These are phyloP conservation scores for Diaporthe citri DNA, from an alignment of 2,329 filamentous ascomycete species.

Conservation along the genomic window DNA sequence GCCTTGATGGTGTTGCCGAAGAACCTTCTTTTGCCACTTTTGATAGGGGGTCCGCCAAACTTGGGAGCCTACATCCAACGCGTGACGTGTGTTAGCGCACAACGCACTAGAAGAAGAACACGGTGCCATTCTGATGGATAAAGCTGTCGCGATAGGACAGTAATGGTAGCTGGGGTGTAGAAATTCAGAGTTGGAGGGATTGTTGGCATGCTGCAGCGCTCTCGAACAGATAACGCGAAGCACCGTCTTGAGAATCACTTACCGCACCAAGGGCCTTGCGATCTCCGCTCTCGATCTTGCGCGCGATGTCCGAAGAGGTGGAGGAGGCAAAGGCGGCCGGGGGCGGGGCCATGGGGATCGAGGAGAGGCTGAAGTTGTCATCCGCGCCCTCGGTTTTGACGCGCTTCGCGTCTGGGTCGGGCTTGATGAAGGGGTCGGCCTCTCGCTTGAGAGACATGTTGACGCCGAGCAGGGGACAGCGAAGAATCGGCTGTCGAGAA, in stretches of 20 bases:
- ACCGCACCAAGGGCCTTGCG: slow-evolving; percentile 17
- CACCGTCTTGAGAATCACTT: neutral
- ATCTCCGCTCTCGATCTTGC: slow-evolving; percentile 13
- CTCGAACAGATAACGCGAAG: neutral
- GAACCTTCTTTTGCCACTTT: slow-evolving; percentile 7
- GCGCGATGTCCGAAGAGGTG: neutral
- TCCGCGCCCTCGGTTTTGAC: slow-evolving; percentile 31
- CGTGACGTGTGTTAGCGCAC: neutral
- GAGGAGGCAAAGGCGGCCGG: neutral
- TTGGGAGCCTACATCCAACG: neutral
- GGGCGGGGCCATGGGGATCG: slow-evolving; percentile 25
- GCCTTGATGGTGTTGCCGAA: slow-evolving; percentile 11
- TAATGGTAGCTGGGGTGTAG: neutral
- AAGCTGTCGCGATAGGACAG: neutral
- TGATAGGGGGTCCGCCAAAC: neutral
- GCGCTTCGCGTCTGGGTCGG: slow-evolving; percentile 28
- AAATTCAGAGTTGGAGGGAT: neutral
- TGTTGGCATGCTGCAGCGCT: neutral
- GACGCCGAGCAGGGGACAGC: no score
- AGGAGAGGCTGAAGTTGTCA: slow-evolving; percentile 11
- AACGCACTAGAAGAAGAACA: no score
- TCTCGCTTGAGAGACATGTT: slow-evolving; percentile 30
- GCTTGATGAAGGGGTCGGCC: slow-evolving; percentile 25
- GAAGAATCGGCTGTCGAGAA: neutral
- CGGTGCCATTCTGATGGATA: no score